Evolutionary conservation across 2,329 filamentous ascomycete genomes (phyloP).

Genomic region (Alternaria sp.): DNA sequence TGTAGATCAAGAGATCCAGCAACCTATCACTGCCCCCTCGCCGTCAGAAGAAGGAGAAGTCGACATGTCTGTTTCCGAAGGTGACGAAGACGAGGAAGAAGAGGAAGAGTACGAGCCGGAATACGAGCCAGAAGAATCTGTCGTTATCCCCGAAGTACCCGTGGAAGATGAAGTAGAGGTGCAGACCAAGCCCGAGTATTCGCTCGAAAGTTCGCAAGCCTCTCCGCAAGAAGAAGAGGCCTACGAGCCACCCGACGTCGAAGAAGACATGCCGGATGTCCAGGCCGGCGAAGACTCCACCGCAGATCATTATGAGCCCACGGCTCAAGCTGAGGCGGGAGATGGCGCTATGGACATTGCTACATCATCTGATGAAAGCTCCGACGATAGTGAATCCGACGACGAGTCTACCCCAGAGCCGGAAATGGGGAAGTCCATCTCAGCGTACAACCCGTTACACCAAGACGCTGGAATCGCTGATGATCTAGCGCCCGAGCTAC

Average conservation of each 20-base stretch:
- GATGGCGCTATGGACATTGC: conserved; percentile 46
- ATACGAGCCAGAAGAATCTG: conserved; percentile 41
- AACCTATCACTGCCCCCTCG: conserved; percentile 13
- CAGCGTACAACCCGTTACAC: conserved; percentile 16
- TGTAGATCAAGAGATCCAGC: not conserved
- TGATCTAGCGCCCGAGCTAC: conserved; percentile 51
- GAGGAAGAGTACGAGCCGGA: conserved; percentile 22
- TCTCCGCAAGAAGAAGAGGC: conserved; percentile 36
- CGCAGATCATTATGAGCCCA: not conserved
- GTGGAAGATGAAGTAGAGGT: conserved; percentile 7
- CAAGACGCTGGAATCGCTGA: conserved; percentile 36
- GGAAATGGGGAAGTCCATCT: conserved; percentile 13
- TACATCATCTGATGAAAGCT: conserved; percentile 35
- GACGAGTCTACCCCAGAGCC: conserved; percentile 24
- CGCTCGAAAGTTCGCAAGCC: conserved; percentile 19
- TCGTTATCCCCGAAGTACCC: conserved; percentile 1
- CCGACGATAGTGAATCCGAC: conserved; percentile 30
- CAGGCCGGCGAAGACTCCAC: not conserved
- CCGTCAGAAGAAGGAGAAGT: conserved; percentile 43
- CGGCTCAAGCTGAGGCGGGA: conserved; percentile 27
- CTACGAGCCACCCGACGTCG: conserved; percentile 43
- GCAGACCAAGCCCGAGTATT: conserved; percentile 7
- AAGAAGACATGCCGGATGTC: conserved; percentile 23
- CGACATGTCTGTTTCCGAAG: conserved; percentile 43
- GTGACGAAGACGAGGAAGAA: conserved; percentile 34